Percentiles rank a stretch among this genome's conserved stretches.
Conservation (phyloP, 2,329 filamentous ascomycete species). For the Paecilomyces fulvus region DNA sequence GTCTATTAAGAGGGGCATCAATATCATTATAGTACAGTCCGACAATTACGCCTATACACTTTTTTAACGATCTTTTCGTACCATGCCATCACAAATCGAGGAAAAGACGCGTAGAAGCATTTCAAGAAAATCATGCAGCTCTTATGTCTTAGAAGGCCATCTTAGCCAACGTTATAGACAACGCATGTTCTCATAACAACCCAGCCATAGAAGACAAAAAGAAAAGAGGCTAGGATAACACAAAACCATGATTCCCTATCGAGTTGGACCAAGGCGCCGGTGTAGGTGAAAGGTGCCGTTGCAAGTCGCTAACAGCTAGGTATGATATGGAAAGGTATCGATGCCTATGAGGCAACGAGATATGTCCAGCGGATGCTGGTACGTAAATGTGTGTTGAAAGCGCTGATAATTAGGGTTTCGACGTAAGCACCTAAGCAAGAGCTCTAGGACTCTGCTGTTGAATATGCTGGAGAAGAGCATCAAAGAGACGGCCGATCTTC, state of each 20-base stretch:
- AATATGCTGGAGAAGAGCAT: constrained; percentile 38
- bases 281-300: background rate
- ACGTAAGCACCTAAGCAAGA: constrained; percentile 15
- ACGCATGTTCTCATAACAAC: constrained; percentile 1
- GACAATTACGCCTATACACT: constrained; percentile 8
- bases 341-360: background rate
- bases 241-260: background rate
- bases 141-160: constrained; percentile 14
- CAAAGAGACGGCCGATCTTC: constrained; percentile 38
- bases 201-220: constrained; percentile 9
- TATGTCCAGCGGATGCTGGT: background rate
- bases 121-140: constrained; percentile 8
- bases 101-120: constrained; percentile 12
- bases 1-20: background rate
- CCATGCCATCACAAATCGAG: constrained; percentile 18
- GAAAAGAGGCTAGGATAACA: constrained; percentile 12
- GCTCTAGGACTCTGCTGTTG: constrained; percentile 41
- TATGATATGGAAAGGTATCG: constrained; percentile 1
- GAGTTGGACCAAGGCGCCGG: background rate
- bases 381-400: background rate
- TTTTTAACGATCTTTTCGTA: constrained; percentile 32
- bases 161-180: constrained; percentile 17
- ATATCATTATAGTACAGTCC: constrained; percentile 4
- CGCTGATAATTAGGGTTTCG: background rate
- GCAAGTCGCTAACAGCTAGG: constrained; percentile 4